These are phyloP conservation scores for Pseudogymnoascus sp. DNA, from an alignment of 2,329 filamentous ascomycete species.

Conservation along the genomic window DNA sequence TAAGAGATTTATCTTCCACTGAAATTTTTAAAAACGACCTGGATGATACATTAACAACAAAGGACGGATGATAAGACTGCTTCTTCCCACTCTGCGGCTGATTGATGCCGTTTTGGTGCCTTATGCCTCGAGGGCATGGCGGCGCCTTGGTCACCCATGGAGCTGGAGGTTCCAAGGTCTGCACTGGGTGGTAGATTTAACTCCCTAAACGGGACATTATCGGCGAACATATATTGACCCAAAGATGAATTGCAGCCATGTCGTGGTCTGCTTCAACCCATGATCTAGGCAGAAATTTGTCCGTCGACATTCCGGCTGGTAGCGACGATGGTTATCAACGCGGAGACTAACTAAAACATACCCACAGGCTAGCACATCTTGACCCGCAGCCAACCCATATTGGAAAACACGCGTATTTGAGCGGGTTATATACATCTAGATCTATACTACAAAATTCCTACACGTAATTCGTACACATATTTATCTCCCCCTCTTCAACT, in stretches of 20 bases:
- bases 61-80: background rate
- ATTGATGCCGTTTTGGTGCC: background rate
- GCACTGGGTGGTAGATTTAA: background rate
- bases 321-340: background rate
- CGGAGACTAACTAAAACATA: background rate
- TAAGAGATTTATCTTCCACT: background rate
- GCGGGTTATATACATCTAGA: slow-evolving; percentile 3
- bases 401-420: background rate
- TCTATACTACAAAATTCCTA: background rate
- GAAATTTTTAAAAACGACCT: background rate
- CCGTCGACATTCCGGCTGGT: background rate
- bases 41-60: background rate
- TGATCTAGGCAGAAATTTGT: background rate
- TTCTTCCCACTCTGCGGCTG: background rate
- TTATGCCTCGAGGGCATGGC: background rate
- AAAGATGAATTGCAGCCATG: background rate
- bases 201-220: background rate
- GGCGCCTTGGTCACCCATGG: background rate
- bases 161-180: background rate
- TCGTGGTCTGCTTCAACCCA: background rate
- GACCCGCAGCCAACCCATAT: background rate
- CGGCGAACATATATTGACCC: background rate
- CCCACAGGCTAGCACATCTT: background rate
- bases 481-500: background rate
- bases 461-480: slow-evolving; percentile 7